phyloP scores from a whole-genome alignment of 2,329 filamentous ascomycete genomes.

The Monilinia aucupariae region DNA sequence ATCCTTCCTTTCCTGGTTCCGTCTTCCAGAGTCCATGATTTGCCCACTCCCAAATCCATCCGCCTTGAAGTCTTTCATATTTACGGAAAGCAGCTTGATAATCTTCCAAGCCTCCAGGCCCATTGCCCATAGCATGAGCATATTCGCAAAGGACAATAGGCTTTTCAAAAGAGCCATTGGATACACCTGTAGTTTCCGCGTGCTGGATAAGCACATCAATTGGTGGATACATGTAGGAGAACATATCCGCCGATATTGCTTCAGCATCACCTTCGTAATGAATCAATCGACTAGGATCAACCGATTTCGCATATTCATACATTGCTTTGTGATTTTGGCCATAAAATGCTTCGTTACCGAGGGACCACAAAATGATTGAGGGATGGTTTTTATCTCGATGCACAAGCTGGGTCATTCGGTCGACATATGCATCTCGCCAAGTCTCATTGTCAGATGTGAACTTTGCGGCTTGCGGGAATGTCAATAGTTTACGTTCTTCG shows the following conservation, averaged over 20 bases:
- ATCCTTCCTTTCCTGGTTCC: conserved; percentile 39
- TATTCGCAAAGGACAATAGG: conserved; percentile 56
- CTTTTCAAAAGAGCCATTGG: conserved; percentile 42
- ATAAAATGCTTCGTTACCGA: conserved; percentile 70
- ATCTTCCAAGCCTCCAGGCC: conserved; percentile 63
- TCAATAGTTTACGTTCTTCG: conserved; percentile 54
- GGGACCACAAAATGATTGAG: conserved; percentile 66
- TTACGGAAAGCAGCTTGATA: conserved; percentile 56
- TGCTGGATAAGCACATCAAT: conserved; percentile 39
- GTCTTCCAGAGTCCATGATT: conserved; percentile 52
- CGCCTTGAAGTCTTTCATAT: conserved; percentile 37
- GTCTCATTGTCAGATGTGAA: conserved; percentile 56
- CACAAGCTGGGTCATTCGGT: conserved; percentile 59
- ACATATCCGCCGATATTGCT: conserved; percentile 49
- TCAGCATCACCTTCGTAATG: conserved; percentile 53
- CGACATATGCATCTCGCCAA: conserved; percentile 61
- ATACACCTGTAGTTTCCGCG: conserved; percentile 40
- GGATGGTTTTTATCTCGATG: conserved; percentile 66
- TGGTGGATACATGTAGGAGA: conserved; percentile 51
- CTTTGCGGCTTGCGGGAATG: conserved; percentile 48
- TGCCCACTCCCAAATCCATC: conserved; percentile 57
- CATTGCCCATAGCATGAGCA: conserved; percentile 67
- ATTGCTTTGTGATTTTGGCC: conserved; percentile 63
- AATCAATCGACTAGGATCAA: conserved; percentile 47
- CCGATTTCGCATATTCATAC: conserved; percentile 50